These are phyloP conservation scores for Eremochloa ophiuroides DNA, from an alignment of 176 grass and related monocot species.

Conservation along the genomic window DNA sequence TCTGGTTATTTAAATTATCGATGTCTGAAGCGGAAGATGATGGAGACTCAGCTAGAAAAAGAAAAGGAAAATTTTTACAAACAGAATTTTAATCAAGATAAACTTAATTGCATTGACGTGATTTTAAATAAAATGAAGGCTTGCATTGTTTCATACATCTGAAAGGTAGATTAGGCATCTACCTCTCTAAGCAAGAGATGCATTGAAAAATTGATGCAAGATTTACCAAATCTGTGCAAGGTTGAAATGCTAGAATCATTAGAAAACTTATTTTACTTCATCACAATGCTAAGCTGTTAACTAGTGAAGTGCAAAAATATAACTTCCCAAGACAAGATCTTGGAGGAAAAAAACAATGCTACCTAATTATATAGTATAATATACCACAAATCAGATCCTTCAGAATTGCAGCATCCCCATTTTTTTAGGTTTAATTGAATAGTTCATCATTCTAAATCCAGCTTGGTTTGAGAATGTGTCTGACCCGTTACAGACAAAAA, in stretches of 20 bases:
- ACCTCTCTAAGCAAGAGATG: constrained; percentile 9
- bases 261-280: constrained; percentile 1
- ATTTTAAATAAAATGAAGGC: constrained; percentile 1
- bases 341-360: not conserved
- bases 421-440: constrained; percentile 18
- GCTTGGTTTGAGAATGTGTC: not conserved
- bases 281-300: not conserved
- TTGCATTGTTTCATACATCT: constrained; percentile 9
- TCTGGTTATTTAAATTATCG: constrained; percentile 72
- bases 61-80: constrained; percentile 7
- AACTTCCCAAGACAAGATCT: not conserved
- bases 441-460: constrained; percentile 1
- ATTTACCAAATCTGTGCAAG: constrained; percentile 14
- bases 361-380: not conserved
- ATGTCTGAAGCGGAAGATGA: constrained; percentile 78
- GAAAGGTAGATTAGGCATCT: not conserved
- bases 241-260: not conserved
- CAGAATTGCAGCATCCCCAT: constrained; percentile 13
- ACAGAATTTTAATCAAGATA: constrained; percentile 11
- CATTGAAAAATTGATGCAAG: constrained; percentile 5
- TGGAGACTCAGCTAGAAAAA: constrained; percentile 56
- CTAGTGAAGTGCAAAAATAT: not conserved
- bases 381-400: not conserved
- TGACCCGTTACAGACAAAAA: not conserved
- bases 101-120: constrained; percentile 10